phyloP scores from a whole-genome alignment of 192 early-diverging fungal species.

The Radiomyces spectabilis region DNA sequence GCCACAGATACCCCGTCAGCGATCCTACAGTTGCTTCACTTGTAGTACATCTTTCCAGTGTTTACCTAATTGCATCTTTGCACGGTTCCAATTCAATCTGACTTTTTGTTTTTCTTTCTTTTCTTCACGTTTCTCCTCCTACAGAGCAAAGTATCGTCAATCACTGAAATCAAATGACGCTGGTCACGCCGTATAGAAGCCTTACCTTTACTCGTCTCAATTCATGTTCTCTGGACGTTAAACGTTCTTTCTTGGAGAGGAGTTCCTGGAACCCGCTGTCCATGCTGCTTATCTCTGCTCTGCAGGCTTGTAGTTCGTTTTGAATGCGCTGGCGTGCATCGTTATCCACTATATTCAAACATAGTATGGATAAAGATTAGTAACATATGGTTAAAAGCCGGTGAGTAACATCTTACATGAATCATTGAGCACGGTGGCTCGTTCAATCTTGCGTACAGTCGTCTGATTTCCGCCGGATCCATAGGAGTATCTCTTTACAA shows the following conservation, averaged over 20 bases:
- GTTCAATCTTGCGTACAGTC: slow-evolving; percentile 3
- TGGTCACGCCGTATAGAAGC: too few relatives aligned
- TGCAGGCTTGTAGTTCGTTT: neutral
- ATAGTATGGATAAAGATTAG: neutral
- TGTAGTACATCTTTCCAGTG: neutral
- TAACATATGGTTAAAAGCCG: neutral
- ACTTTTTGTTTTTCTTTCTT: neutral
- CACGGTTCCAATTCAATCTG: slow-evolving; percentile 9
- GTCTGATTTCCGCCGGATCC: slow-evolving; percentile 20
- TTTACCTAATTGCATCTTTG: slow-evolving; percentile 27
- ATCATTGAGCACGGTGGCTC: slow-evolving; percentile 8
- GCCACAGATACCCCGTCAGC: too few relatives aligned
- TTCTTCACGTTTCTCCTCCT: too few relatives aligned
- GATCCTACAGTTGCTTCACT: neutral
- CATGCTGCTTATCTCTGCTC: neutral
- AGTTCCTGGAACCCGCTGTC: neutral
- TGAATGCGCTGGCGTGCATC: neutral
- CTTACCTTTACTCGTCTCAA: neutral
- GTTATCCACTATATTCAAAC: neutral
- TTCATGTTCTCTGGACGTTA: neutral
- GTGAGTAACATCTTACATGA: slow-evolving; percentile 9
- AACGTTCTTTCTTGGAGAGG: too few relatives aligned
- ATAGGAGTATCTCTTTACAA: slow-evolving; percentile 19
- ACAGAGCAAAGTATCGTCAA: too few relatives aligned
- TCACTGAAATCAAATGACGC: too few relatives aligned